Base-by-base conservation (phyloP, 2,329 filamentous ascomycete species). In the Capronia americana region DNA sequence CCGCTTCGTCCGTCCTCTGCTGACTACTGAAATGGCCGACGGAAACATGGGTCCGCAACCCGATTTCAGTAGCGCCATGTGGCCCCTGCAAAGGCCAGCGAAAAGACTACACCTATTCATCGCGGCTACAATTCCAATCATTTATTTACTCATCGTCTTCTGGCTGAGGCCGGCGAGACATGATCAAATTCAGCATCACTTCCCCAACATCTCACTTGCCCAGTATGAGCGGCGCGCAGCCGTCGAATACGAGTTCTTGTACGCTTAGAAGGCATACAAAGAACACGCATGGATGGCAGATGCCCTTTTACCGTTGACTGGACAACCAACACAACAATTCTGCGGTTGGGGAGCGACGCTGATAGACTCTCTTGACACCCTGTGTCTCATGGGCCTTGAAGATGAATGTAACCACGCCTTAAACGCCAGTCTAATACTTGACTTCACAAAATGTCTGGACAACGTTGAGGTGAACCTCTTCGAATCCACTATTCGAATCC, bases 401-500 rank as follows among this genome's bases (percentile, higher is more conserved):
- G 77, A 83, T 1, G 87, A 90, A 38, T 88, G 89, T 70, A 76
- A 82, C 54, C 75, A 82, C 26, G 86, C 87, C 4, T 82, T 83
- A 1, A 76, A 77, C 26, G 84, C 83, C 1, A 79, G 84, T 2
- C 80, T 79, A 53, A 79, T 79, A 6, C 79, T 88, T 67, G 84
- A 88, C 75, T 89, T 86, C 77, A 79, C 82, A 1, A 74, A 69
- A 2, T 41, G 38, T 14, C 75, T 74, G 1, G 75, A 77, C 5
- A 65, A 64, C 20, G 26, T 50, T 28, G 78, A 82, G 12, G 88
- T 96, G 57, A 93, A 90, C 38, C 79, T 97, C 6, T 96, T 97
- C 74, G 93, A 97, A 79, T 96, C 92, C 0, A 97, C 91, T 0
- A 96, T 96, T 74, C 88, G 93, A 28, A 96, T 96, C 73, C 80